phyloP scores from a whole-genome alignment of 2,329 filamentous ascomycete species.

The Trichoderma oligosporum region DNA sequence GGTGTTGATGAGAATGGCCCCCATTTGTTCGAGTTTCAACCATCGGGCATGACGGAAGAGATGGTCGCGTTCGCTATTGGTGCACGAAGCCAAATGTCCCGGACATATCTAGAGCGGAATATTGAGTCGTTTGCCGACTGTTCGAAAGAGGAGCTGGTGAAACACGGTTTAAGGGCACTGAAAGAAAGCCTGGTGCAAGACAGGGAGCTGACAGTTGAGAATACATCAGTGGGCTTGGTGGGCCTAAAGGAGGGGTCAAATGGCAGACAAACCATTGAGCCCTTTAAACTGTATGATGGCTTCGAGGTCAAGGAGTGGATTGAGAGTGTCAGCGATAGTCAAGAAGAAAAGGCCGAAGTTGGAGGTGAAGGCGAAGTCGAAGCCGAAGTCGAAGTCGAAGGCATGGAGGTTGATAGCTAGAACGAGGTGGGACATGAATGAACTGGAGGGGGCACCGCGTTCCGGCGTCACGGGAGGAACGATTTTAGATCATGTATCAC shows the following conservation, averaged over 20 bases:
- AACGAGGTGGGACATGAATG: slow-evolving; percentile 20
- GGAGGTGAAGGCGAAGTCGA: slow-evolving; percentile 37
- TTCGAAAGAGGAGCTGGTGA: slow-evolving; percentile 79
- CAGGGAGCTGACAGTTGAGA: slow-evolving; percentile 95
- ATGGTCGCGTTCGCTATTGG: slow-evolving; percentile 96
- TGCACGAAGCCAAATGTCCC: slow-evolving; percentile 92
- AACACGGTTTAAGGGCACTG: slow-evolving; percentile 83
- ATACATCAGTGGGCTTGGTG: slow-evolving; percentile 86
- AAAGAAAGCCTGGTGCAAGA: slow-evolving; percentile 97
- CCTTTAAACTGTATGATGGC: slow-evolving; percentile 87
- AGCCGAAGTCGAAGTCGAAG: slow-evolving; percentile 25
- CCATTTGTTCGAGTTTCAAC: slow-evolving; percentile 98
- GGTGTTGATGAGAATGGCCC: slow-evolving; percentile 92
- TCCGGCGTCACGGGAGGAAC: slow-evolving; percentile 25
- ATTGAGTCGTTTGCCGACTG: slow-evolving; percentile 75
- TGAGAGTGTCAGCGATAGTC: slow-evolving; percentile 63
- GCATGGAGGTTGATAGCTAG: slow-evolving; percentile 38
- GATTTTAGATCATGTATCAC: slow-evolving; percentile 37
- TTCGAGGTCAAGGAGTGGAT: slow-evolving; percentile 82
- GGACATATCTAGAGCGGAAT: slow-evolving; percentile 93
- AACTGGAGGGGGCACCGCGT: slow-evolving; percentile 15
- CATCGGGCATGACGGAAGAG: slow-evolving; percentile 91
- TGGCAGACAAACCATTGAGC: slow-evolving; percentile 60
- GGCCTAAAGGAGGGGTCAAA: slow-evolving; percentile 49
- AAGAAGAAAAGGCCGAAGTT: slow-evolving; percentile 40